These are phyloP conservation scores for Marasmius fiardii DNA, from an alignment of 1,284 basidiomycete genomes.

Conservation along the genomic window DNA sequence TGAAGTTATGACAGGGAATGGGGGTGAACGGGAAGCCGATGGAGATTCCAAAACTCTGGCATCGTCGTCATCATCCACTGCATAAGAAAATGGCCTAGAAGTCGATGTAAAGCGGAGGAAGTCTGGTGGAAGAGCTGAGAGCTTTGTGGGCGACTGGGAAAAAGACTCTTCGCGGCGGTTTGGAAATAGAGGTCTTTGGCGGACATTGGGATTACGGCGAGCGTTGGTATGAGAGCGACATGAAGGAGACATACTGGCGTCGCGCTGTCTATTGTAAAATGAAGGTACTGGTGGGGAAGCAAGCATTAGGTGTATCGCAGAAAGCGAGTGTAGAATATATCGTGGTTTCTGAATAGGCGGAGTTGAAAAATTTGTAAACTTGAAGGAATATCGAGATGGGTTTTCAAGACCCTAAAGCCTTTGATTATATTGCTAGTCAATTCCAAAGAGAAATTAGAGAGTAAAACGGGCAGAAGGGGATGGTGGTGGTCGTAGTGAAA, in stretches of 20 bases:
- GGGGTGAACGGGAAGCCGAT: slow-evolving; percentile 31
- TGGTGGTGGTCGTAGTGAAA: slow-evolving; percentile 4
- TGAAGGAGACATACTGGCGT: slow-evolving; percentile 40
- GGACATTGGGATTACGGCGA: slow-evolving; percentile 48
- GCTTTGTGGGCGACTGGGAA: slow-evolving; percentile 50
- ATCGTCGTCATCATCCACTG: slow-evolving; percentile 52
- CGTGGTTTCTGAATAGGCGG: background rate
- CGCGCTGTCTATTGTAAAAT: slow-evolving; percentile 30
- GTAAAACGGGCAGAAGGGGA: background rate
- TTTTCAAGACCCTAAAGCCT: background rate
- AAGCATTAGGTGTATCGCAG: slow-evolving; percentile 30
- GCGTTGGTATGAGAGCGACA: slow-evolving; percentile 38
- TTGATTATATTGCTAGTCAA: background rate
- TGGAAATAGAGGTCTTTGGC: slow-evolving; percentile 36
- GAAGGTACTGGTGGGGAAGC: slow-evolving; percentile 35
- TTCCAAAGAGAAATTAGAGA: background rate
- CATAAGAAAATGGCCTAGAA: slow-evolving; percentile 36
- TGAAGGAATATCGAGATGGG: background rate
- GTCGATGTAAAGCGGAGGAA: slow-evolving; percentile 28
- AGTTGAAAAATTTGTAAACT: background rate
- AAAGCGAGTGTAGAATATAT: slow-evolving; percentile 8
- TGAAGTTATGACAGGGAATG: slow-evolving; percentile 39
- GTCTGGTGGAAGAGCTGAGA: slow-evolving; percentile 38
- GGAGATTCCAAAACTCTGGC: slow-evolving; percentile 49
- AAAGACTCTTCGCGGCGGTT: slow-evolving; percentile 46